These are phyloP conservation scores for Cadophora gregata DNA, from an alignment of 2,329 filamentous ascomycete genomes.

Conservation along the genomic window DNA sequence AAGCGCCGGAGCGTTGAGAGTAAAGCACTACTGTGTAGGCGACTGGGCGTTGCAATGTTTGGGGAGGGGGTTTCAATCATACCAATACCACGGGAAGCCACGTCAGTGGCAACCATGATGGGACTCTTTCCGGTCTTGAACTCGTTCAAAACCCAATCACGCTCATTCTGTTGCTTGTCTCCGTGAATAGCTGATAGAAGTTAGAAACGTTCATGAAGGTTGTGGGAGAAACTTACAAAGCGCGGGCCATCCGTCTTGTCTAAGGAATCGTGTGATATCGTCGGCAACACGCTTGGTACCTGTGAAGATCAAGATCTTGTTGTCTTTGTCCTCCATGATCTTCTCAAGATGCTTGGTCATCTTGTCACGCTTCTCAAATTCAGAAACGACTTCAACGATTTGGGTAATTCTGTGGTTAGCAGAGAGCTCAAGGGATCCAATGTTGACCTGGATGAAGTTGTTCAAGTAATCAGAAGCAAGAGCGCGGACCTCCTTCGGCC, in stretches of 20 bases:
- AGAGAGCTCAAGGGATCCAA: constrained; percentile 92
- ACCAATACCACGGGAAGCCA: constrained; percentile 99
- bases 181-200: constrained; percentile 82
- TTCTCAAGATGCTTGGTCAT: constrained; percentile 98
- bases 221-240: constrained; percentile 73
- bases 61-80: constrained; percentile 74
- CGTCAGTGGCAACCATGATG: constrained; percentile 99
- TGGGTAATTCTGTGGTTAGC: constrained; percentile 98
- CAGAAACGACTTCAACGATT: constrained; percentile 93
- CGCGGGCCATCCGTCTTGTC: constrained; percentile 97
- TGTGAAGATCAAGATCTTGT: constrained; percentile 96
- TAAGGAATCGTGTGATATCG: constrained; percentile 95
- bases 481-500: constrained; percentile 97
- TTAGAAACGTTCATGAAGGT: constrained; percentile 54
- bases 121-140: constrained; percentile 99
- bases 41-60: constrained; percentile 62
- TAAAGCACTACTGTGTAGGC: constrained; percentile 75
- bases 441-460: constrained; percentile 99
- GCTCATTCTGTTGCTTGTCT: constrained; percentile 99
- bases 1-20: constrained; percentile 88
- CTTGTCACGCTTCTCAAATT: constrained; percentile 96
- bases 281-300: constrained; percentile 94
- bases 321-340: constrained; percentile 94
- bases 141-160: constrained; percentile 98
- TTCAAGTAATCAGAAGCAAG: constrained; percentile 89